Conservation (phyloP, 1,139 yeast species). For the Trichomonascaceae sp. region DNA sequence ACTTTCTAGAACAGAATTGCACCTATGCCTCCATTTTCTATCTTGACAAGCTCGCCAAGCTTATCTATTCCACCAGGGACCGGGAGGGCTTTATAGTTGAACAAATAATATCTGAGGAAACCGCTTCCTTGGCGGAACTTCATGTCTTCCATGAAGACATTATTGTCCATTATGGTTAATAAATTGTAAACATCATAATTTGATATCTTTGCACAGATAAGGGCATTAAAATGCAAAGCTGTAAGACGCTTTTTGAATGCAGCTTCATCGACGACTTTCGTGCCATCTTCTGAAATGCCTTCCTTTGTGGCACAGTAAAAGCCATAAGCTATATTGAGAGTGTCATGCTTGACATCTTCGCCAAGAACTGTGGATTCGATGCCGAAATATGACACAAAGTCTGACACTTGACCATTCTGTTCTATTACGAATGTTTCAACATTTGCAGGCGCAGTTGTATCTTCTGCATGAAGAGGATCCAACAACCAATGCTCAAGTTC, state of each 20-base stretch:
- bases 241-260: conserved; percentile 53
- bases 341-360: conserved; percentile 50
- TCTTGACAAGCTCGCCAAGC: conserved; percentile 44
- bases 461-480: conserved; percentile 33
- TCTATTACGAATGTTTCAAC: conserved; percentile 72
- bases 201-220: conserved; percentile 60
- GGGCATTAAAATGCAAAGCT: conserved; percentile 63
- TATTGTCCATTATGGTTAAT: conserved; percentile 82
- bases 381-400: conserved; percentile 82
- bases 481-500: conserved; percentile 83
- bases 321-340: conserved; percentile 79
- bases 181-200: conserved; percentile 92
- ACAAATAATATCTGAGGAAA: conserved; percentile 77
- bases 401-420: conserved; percentile 58
- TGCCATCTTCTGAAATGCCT: conserved; percentile 16
- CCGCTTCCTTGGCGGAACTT: conserved; percentile 97
- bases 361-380: conserved; percentile 82
- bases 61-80: conserved; percentile 71
- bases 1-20: conserved; percentile 57
- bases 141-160: conserved; percentile 69
- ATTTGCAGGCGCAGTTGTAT: conserved; percentile 39
- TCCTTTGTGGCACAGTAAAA: conserved; percentile 74
- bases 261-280: conserved; percentile 23
- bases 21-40: conserved; percentile 67
- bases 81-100: conserved; percentile 81